phyloP scores from a whole-genome alignment of 2,329 filamentous ascomycete genomes.

The Coniochaeta prunicola region DNA sequence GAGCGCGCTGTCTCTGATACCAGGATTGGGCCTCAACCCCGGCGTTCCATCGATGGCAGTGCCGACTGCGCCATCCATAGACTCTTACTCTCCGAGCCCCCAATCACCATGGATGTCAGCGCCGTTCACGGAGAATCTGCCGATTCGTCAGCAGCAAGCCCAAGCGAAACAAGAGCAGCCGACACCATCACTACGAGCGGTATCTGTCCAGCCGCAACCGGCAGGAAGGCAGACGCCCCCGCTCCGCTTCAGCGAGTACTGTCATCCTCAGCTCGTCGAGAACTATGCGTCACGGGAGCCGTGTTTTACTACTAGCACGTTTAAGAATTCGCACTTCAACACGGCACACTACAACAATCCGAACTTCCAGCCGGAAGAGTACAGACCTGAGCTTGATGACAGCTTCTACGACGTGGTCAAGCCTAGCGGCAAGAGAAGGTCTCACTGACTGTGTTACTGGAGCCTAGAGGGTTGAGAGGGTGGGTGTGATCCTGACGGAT shows the following conservation, averaged over 20 bases:
- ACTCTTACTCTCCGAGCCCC: slow-evolving; percentile 20
- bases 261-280: slow-evolving; percentile 32
- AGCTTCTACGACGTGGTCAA: slow-evolving; percentile 7
- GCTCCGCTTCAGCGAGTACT: slow-evolving; percentile 49
- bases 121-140: slow-evolving; percentile 22
- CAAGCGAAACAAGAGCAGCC: slow-evolving; percentile 9
- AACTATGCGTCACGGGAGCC: slow-evolving; percentile 31
- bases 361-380: slow-evolving; percentile 51
- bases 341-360: slow-evolving; percentile 61
- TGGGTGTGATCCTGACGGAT: neutral
- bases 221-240: slow-evolving; percentile 21
- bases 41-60: slow-evolving; percentile 10
- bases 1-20: slow-evolving; percentile 37
- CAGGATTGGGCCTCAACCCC: slow-evolving; percentile 27
- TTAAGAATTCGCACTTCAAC: slow-evolving; percentile 62
- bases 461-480: neutral
- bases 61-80: slow-evolving; percentile 15
- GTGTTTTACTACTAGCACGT: slow-evolving; percentile 48
- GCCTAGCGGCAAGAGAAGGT: slow-evolving; percentile 3
- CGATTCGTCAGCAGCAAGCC: slow-evolving; percentile 13
- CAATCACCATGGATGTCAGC: slow-evolving; percentile 29
- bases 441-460: neutral
- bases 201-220: slow-evolving; percentile 17
- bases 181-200: slow-evolving; percentile 13
- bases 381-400: slow-evolving; percentile 32